Evolutionary conservation across 2,329 filamentous ascomycete species (phyloP), one percentile per base, ranked within the genome.

Genomic region (Beauveria medogensis): DNA sequence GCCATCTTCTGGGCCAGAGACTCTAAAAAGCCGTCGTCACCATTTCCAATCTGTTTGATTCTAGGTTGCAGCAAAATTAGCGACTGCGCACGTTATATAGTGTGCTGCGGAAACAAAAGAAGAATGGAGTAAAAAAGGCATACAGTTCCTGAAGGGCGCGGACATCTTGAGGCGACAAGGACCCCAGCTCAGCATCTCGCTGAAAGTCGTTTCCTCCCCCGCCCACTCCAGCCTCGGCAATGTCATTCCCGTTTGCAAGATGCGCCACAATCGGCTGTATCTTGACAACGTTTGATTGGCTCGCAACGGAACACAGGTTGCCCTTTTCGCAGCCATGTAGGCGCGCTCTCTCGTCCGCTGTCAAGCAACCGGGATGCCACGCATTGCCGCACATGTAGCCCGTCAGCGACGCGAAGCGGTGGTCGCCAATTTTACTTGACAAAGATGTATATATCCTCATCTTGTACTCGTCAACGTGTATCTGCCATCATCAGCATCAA

Each of bases 251-350:
- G 57, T 82, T 73, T 1, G 76, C 68, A 5, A 82, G 74, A 30
- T 87, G 85, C 5, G 86, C 85, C 18, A 96, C 81, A 47, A 97
- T 86, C 0, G 92, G 92, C 7, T 84, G 84, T 58, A 97, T 93
- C 69, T 83, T 87, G 7, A 97, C 87, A 0, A 89, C 81, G 0
- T 81, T 78, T 1, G 74, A 70, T 7, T 70, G 78, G 65, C 69
- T 70, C 53, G 75, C 77, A 0, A 79, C 74, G 0, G 75, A 68
- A 65, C 88, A 91, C 24, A 80, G 78, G 62, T 82, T 83, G 0
- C 86, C 89, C 64, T 84, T 87, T 68, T 96, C 92, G 66, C 93
- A 97, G 68, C 91, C 95, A 71, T 97, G 93, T 7, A 97, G 78
- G 2, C 88, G 84, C 0, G 84, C 85, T 22, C 77, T 75, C 26